Evolutionary conservation across 441 rosid genomes (phyloP), one percentile per base, ranked within the genome.

Genomic region (Populus hybrid): DNA sequence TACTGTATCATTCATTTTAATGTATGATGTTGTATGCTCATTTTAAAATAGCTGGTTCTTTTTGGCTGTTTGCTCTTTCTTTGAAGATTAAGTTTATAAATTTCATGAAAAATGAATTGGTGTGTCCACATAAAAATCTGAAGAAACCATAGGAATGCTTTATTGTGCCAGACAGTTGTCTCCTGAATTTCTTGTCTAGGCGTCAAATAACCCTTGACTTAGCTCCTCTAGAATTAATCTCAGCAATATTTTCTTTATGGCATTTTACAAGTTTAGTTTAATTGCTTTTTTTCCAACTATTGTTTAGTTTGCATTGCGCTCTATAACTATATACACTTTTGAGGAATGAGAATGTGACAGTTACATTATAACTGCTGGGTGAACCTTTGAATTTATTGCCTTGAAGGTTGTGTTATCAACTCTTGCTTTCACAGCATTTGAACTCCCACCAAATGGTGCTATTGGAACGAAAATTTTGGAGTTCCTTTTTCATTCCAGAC

Each of bases 401-500:
- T 66, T 86, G 85, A 90, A 95, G 98, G 99, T 95, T 83, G 74
- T 95, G 80, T 79, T 95, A 76, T 93, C 92, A 77, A 95, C 98
- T 32, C 95, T 94, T 80, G 99, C 95, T 73, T 95, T 95, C 86
- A 88, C 99, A 8, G 97, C 99, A 50, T 95, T 95, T 87, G 99
- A 95, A 84, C 98, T 95, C 85, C 99, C 99, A 67, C 99, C 99
- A 76, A 95, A 95, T 80, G 97, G 92, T 30, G 99, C 99, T 64
- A 80, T 94, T 42, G 99, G 99, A 80, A 95, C 99, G 65, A 89
- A 77, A 87, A 90, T 95, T 77, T 87, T 95, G 18, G 87, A 93
- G 87, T 95, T 95, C 83, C 94, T 95, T 74, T 95, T 95, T 84
- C 97, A 93, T 84, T 95, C 98, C 10, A 88, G 94, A 87, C 46